Evolutionary conservation across 352 stramenopile species (phyloP), one percentile per base, ranked within the genome.

Genomic region (Pythium chondricola): DNA sequence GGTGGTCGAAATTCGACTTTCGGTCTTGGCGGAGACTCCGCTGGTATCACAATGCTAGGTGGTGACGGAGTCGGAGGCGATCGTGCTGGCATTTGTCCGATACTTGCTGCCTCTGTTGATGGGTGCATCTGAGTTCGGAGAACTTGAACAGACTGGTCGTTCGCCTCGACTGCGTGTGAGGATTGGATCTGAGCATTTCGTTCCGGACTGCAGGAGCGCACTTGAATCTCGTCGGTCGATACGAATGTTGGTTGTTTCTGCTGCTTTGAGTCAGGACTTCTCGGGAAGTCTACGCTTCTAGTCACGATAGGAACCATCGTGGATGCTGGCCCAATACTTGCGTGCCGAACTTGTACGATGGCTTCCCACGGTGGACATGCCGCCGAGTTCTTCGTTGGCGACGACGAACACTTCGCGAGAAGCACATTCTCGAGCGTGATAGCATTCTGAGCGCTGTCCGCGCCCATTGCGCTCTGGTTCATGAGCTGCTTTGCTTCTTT

Each of bases 361-460:
- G 78, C 60, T 49, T 90, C 76, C 77, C 79, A 87, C 1, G 81
- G 78, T 6, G 78, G 81, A 36, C 69, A 75, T 11, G 74, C 78
- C 6, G 68, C 66, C n/a, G n/a, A n/a, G 38, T 86, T 83, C 52
- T 86, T 88, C 0, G 81, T 80, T 9, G 78, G 77, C 9, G 81
- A 87, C 9, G 66, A 67, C 8, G 74, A 77, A 48, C 71, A 92
- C 29, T 77, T 85, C 0, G 78, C 78, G 2, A 92, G 68, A 22
- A 92, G 54, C 3, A 90, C 52, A 51, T 85, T 88, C 41, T 92
- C 81, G 1, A 92, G 57, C 41, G 71, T 79, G 13, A 80, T 61
- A 4, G 48, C 58, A 22, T 73, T 84, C 39, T 87, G 72, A 2
- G 72, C 39, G 25, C 32, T 78, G 41, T 84, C 77, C 6, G 56